Conservation (phyloP, 2,329 filamentous ascomycete species). For the Alternaria longipes region DNA sequence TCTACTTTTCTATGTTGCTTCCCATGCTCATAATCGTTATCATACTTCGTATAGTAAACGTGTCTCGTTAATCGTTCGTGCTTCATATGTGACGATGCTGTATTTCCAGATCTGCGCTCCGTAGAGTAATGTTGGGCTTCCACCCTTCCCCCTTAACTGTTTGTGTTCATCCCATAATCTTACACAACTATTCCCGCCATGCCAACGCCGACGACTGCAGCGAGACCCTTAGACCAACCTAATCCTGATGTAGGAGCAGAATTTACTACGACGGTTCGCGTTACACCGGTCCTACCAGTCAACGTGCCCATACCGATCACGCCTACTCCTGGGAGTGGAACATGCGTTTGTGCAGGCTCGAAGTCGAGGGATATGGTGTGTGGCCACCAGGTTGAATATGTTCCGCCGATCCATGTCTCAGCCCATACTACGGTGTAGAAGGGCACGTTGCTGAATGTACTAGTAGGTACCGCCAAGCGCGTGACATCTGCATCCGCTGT, state of each 20-base stretch:
- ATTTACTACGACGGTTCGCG: conserved; percentile 36
- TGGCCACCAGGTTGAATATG: conserved; percentile 45
- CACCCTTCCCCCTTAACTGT: background rate
- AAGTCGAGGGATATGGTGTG: conserved; percentile 42
- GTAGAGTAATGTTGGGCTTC: conserved; percentile 1
- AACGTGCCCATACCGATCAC: conserved; percentile 49
- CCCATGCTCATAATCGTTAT: background rate
- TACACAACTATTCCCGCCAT: conserved; percentile 32
- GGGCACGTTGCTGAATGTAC: conserved; percentile 20
- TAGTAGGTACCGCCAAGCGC: conserved; percentile 1
- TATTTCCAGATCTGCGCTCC: conserved; percentile 3
- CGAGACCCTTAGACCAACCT: conserved; percentile 27
- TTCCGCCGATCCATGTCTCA: conserved; percentile 40
- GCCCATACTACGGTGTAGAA: conserved; percentile 47
- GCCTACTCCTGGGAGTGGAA: conserved; percentile 39
- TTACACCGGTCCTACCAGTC: conserved; percentile 39
- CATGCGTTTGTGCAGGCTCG: conserved; percentile 25
- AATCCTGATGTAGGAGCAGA: conserved; percentile 32
- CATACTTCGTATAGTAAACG: conserved; percentile 1
- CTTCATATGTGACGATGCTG: background rate
- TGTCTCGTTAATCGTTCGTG: conserved; percentile 9
- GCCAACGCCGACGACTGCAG: conserved; percentile 36
- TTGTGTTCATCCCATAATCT: background rate
- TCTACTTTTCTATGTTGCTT: background rate
- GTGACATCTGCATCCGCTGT: background rate